Base-by-base conservation (phyloP, 208 protist genomes). In the Trypanosomatidae sp. region DNA sequence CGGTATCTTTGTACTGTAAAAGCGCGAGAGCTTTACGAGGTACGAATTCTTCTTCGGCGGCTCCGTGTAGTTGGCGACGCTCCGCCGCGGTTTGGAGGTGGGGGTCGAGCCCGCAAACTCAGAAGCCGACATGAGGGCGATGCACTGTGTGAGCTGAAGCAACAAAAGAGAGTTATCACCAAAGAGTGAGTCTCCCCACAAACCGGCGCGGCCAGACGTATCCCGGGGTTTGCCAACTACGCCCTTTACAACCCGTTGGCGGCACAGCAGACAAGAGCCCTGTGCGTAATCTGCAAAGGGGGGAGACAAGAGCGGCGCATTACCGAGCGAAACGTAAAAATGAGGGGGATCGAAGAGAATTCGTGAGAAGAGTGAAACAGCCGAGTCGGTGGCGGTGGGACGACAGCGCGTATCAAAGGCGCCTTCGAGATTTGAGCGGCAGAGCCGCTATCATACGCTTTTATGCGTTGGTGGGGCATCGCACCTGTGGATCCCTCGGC, bases 1-100 rank as follows among this genome's bases (percentile, higher is more conserved):
- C 10, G 91, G 91, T 66, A 94, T 95, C 41, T 87, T 89, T 0
- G 88, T 93, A 66, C 62, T 91, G 77, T 95, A 95, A 66, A 92
- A 92, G 22, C 77, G 78, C 8, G 88, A 80, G 55, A 91, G 80
- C 74, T 89, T 86, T 28, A 91, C 75, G 6, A 95, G 72, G 68
- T 84, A 85, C 1, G 77, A 76, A 43, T 95, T 95, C 67, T 95
- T 95, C 74, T 84, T 87, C 22, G 86, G 86, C 53, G 75, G 65
- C 55, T 84, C 80, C 36, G 89, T 87, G 59, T 91, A 88, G 79
- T 95, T 95, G 36, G 86, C 88, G 64, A 89, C 83, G 53, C 91
- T 88, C 22, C 77, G 77, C 28, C 64, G 70, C 55, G 79, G 67
- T 33, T 73, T 68, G 43, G 46, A 53, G 2, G 52, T 22, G 3